A percentile compares a stretch with the other conserved stretches of the same genome.
These are phyloP conservation scores for Hanseniaspora valbyensis DNA, from an alignment of 805 yeast species.

Conservation along the genomic window DNA sequence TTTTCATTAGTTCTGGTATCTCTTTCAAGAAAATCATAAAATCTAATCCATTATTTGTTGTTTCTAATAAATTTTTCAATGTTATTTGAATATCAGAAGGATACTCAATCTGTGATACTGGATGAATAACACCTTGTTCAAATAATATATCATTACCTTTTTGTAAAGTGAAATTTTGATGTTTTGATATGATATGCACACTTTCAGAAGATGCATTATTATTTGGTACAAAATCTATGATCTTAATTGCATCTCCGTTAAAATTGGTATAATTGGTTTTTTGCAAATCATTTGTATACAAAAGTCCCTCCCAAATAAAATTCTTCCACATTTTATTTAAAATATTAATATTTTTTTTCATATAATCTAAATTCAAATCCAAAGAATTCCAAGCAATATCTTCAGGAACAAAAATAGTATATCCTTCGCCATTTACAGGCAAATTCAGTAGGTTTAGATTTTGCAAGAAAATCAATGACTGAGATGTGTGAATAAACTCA, in stretches of 20 bases:
- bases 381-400: constrained; percentile 58
- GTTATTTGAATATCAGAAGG: constrained; percentile 49
- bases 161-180: constrained; percentile 21
- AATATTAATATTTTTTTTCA: constrained; percentile 42
- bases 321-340: constrained; percentile 46
- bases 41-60: constrained; percentile 37
- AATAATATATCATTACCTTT: constrained; percentile 57
- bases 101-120: constrained; percentile 43
- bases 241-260: constrained; percentile 22
- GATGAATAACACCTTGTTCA: constrained; percentile 76
- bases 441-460: constrained; percentile 43
- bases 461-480: constrained; percentile 48
- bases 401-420: constrained; percentile 70
- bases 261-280: constrained; percentile 26
- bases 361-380: constrained; percentile 48
- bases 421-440: constrained; percentile 47
- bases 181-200: constrained; percentile 19
- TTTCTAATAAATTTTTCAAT: constrained; percentile 42
- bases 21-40: constrained; percentile 38
- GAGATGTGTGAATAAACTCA: constrained; percentile 45
- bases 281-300: constrained; percentile 53
- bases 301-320: constrained; percentile 47
- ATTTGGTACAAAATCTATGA: constrained; percentile 17
- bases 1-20: constrained; percentile 34
- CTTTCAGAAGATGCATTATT: constrained; percentile 13